phyloP scores from a whole-genome alignment of 2,329 filamentous ascomycete species.

The Bisporella sp. region DNA sequence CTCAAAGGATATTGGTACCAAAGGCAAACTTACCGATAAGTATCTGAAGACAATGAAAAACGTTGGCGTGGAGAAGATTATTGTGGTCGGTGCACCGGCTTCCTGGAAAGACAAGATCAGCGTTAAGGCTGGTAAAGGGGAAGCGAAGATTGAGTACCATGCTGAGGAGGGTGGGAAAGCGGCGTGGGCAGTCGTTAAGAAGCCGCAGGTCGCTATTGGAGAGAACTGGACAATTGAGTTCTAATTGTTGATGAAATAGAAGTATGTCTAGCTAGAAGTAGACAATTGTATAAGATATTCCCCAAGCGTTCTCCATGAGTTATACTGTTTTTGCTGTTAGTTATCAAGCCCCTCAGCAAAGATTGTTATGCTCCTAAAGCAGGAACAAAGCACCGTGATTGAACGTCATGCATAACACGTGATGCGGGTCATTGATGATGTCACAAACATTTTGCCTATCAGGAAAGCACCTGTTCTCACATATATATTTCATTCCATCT shows the following conservation, averaged over 20 bases:
- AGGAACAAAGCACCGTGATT: no score
- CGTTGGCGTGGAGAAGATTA: conserved; percentile 75
- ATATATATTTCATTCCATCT: no score
- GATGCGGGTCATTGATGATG: no score
- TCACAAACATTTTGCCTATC: no score
- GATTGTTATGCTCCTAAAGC: no score
- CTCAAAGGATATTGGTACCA: conserved; percentile 57
- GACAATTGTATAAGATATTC: no score
- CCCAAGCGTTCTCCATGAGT: no score
- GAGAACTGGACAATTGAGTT: conserved; percentile 48
- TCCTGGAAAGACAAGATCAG: conserved; percentile 60
- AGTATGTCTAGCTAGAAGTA: no score
- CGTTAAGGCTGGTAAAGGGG: conserved; percentile 49
- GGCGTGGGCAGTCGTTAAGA: conserved; percentile 55
- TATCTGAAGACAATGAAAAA: conserved; percentile 75
- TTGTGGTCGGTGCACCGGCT: conserved; percentile 72
- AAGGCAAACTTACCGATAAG: conserved; percentile 55
- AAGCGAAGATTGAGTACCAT: conserved; percentile 55
- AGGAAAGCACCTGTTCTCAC: no score
- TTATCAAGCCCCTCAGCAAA: no score
- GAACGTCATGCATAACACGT: no score
- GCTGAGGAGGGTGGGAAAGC: conserved; percentile 45
- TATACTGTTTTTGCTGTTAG: no score
- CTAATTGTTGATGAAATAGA: conserved; percentile 1
- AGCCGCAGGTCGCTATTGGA: conserved; percentile 54